A percentile compares a stretch with the other conserved stretches of the same genome.
These are phyloP conservation scores for Chytriomyces sp. DNA, from an alignment of 192 early-diverging fungal species.

Conservation along the genomic window DNA sequence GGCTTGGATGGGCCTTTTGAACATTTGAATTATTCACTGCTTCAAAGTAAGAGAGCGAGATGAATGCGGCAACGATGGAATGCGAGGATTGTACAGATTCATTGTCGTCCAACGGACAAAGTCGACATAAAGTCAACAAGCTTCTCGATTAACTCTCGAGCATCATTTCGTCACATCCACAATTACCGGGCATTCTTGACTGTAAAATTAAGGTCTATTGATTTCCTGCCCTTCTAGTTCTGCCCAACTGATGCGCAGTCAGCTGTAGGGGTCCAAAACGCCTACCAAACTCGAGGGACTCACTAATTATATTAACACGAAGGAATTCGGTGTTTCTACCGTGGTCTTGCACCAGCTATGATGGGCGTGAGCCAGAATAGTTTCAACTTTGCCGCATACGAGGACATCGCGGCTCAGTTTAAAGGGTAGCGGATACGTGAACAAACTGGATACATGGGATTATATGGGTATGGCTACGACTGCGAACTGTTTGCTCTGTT, in stretches of 20 bases:
- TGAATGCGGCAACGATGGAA: too few species aligned
- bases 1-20: too few species aligned
- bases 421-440: conserved; percentile 16
- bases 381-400: conserved; percentile 97
- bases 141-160: conserved; percentile 59
- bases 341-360: conserved; percentile 87
- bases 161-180: conserved; percentile 85
- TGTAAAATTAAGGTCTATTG: conserved; percentile 41
- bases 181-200: conserved; percentile 79
- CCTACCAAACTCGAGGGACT: conserved; percentile 63
- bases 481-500: conserved; percentile 83
- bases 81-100: too few species aligned
- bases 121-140: neutral
- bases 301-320: conserved; percentile 75
- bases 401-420: conserved; percentile 50
- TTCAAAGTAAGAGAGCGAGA: too few species aligned
- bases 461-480: conserved; percentile 81
- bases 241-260: too few species aligned
- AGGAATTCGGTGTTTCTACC: conserved; percentile 83
- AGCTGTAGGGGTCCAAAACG: too few species aligned
- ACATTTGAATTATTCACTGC: too few species aligned
- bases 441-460: conserved; percentile 59
- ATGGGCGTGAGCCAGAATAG: conserved; percentile 92
- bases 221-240: too few species aligned
- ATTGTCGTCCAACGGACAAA: too few species aligned